A percentile compares a stretch with the other conserved stretches of the same genome.
These are phyloP conservation scores for Chlamydomonas sphaeroides DNA, from an alignment of 139 green algal species.

Conservation along the genomic window DNA sequence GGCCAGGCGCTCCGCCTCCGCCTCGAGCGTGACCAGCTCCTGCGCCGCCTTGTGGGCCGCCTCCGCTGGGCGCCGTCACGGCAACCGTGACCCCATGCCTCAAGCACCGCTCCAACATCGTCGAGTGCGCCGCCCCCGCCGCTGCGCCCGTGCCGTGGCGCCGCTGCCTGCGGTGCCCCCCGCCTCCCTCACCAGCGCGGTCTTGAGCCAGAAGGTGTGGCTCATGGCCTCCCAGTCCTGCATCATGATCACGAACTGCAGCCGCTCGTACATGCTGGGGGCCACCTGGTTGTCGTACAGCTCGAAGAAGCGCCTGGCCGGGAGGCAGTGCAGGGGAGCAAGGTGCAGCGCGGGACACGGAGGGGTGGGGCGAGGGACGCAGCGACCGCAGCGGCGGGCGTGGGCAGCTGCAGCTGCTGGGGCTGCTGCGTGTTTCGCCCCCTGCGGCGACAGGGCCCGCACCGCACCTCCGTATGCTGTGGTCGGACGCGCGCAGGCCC, in stretches of 20 bases:
- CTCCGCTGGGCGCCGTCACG: too few relatives aligned
- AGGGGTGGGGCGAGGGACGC: too few relatives aligned
- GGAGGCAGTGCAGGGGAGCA: neutral
- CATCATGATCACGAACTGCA: slow-evolving; percentile 90
- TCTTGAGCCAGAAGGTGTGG: slow-evolving; percentile 95
- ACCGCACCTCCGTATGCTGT: slow-evolving; percentile 64
- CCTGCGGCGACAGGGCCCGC: too few relatives aligned
- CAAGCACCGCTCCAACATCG: too few relatives aligned
- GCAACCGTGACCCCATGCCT: too few relatives aligned
- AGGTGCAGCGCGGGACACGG: too few relatives aligned
- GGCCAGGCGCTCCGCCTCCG: slow-evolving; percentile 25
- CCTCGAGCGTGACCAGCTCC: slow-evolving; percentile 41
- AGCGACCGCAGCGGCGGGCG: too few relatives aligned
- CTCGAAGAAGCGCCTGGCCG: slow-evolving; percentile 80
- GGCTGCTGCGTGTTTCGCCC: too few relatives aligned
- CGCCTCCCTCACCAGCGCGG: slow-evolving; percentile 91
- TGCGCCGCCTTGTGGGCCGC: slow-evolving; percentile 63
- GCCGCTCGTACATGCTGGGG: slow-evolving; percentile 81
- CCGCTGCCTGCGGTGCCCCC: too few relatives aligned
- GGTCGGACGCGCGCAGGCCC: slow-evolving; percentile 83
- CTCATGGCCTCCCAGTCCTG: slow-evolving; percentile 95
- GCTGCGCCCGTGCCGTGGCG: too few relatives aligned
- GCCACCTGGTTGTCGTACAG: slow-evolving; percentile 87
- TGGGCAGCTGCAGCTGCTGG: too few relatives aligned
- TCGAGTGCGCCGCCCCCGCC: too few relatives aligned